Conservation (phyloP, 768 basidiomycete genomes). For the Russula brevipes region DNA sequence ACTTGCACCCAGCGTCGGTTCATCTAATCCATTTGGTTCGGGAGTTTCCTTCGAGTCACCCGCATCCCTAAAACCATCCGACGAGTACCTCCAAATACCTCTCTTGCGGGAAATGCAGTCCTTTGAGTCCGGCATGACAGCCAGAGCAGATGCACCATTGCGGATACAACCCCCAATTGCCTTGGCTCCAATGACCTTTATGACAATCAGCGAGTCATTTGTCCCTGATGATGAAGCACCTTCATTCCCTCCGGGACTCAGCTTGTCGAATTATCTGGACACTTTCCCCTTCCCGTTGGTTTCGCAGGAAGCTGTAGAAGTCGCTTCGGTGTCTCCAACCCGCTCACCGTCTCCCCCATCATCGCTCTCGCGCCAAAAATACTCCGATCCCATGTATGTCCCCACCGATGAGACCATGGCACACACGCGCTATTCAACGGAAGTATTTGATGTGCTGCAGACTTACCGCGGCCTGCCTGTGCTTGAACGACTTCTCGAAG, state of each 20-base stretch:
- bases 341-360: slow-evolving; percentile 16
- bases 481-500: slow-evolving; percentile 58
- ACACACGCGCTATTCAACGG: slow-evolving; percentile 62
- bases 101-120: slow-evolving; percentile 80
- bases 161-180: not conserved
- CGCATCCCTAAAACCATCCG: slow-evolving; percentile 44
- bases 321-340: not conserved
- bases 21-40: slow-evolving; percentile 57
- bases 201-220: not conserved
- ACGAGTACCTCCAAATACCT: slow-evolving; percentile 36
- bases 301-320: slow-evolving; percentile 9
- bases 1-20: slow-evolving; percentile 28
- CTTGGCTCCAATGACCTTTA: slow-evolving; percentile 2
- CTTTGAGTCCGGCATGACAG: slow-evolving; percentile 79
- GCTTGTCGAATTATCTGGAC: slow-evolving; percentile 15
- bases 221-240: slow-evolving; percentile 2
- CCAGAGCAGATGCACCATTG: slow-evolving; percentile 45
- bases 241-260: slow-evolving; percentile 5
- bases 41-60: slow-evolving; percentile 61
- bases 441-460: slow-evolving; percentile 77
- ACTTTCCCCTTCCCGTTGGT: slow-evolving; percentile 8
- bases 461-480: slow-evolving; percentile 72
- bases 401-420: slow-evolving; percentile 46
- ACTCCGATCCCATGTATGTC: slow-evolving; percentile 28
- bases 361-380: slow-evolving; percentile 20